These are phyloP conservation scores for Ceratocystis destructans DNA, from an alignment of 2,329 filamentous ascomycete species.

Conservation along the genomic window DNA sequence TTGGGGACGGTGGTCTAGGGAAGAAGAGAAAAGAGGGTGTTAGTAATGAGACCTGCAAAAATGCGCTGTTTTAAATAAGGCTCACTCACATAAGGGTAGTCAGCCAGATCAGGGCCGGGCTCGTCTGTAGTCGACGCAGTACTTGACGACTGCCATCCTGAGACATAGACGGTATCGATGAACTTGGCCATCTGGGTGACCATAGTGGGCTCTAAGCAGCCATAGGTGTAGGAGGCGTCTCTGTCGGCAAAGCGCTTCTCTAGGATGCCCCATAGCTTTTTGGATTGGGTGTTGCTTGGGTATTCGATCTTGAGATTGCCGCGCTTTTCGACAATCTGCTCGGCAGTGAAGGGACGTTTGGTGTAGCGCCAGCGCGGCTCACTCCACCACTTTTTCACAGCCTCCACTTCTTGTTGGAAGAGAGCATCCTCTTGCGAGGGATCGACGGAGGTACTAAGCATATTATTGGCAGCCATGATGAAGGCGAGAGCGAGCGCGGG, in stretches of 20 bases:
- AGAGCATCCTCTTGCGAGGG: slow-evolving; percentile 47
- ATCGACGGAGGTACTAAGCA: slow-evolving; percentile 44
- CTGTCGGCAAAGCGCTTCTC: slow-evolving; percentile 73
- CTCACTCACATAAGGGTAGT: slow-evolving; percentile 80
- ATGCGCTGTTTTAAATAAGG: slow-evolving; percentile 15
- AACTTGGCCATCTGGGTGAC: slow-evolving; percentile 99
- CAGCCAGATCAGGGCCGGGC: slow-evolving; percentile 91
- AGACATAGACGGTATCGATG: slow-evolving; percentile 95
- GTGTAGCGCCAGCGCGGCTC: slow-evolving; percentile 88
- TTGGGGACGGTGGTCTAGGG: slow-evolving; percentile 85
- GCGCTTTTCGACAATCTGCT: slow-evolving; percentile 92
- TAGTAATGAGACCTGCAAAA: background rate
- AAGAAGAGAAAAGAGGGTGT: background rate
- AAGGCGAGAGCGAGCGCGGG: background rate
- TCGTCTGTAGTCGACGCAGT: slow-evolving; percentile 92
- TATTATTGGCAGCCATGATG: slow-evolving; percentile 49
- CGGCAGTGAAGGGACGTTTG: slow-evolving; percentile 82
- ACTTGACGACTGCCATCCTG: slow-evolving; percentile 95
- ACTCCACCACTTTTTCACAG: slow-evolving; percentile 88
- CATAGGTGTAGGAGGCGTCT: slow-evolving; percentile 77
- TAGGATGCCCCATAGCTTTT: slow-evolving; percentile 89
- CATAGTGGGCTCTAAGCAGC: slow-evolving; percentile 95
- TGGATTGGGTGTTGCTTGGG: slow-evolving; percentile 72
- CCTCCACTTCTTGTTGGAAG: slow-evolving; percentile 71
- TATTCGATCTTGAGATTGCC: slow-evolving; percentile 85